A percentile compares a stretch with the other conserved stretches of the same genome.
Evolutionary conservation across 2,329 filamentous ascomycete species (phyloP).

Genomic region (Claviceps fusiformis): DNA sequence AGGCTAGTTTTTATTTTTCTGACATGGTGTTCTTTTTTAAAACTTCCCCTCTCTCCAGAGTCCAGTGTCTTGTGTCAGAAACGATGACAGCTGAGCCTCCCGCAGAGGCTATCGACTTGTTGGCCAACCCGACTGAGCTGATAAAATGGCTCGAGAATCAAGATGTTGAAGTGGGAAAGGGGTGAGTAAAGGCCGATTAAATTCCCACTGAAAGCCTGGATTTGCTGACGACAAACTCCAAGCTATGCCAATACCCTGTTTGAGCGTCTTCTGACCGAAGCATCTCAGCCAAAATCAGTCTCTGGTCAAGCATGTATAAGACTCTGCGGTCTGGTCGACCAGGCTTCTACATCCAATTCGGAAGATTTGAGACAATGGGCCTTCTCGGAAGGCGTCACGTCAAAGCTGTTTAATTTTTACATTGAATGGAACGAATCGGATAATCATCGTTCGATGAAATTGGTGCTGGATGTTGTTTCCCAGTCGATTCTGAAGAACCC

Average conservation of each 20-base stretch:
- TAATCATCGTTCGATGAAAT: slow-evolving; percentile 48
- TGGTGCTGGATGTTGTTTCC: slow-evolving; percentile 45
- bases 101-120: slow-evolving; percentile 17
- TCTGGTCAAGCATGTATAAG: slow-evolving; percentile 44
- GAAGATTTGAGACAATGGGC: slow-evolving; percentile 32
- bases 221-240: slow-evolving; percentile 5
- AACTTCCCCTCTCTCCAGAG: not conserved
- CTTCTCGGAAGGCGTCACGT: slow-evolving; percentile 33
- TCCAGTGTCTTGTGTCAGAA: not conserved
- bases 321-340: slow-evolving; percentile 49
- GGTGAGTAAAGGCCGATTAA: slow-evolving; percentile 18
- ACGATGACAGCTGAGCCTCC: slow-evolving; percentile 10
- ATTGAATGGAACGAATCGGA: slow-evolving; percentile 55
- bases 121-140: slow-evolving; percentile 23
- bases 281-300: slow-evolving; percentile 38
- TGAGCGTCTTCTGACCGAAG: slow-evolving; percentile 31
- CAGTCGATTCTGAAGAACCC: slow-evolving; percentile 38
- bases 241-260: slow-evolving; percentile 29
- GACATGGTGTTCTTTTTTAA: not conserved
- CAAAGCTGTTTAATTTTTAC: slow-evolving; percentile 46
- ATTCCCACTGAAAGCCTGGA: not conserved
- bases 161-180: slow-evolving; percentile 18
- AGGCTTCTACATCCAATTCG: slow-evolving; percentile 37
- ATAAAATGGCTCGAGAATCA: slow-evolving; percentile 31
- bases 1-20: not conserved